phyloP scores from a whole-genome alignment of 257 asterid genomes.

The Coffea canephora region DNA sequence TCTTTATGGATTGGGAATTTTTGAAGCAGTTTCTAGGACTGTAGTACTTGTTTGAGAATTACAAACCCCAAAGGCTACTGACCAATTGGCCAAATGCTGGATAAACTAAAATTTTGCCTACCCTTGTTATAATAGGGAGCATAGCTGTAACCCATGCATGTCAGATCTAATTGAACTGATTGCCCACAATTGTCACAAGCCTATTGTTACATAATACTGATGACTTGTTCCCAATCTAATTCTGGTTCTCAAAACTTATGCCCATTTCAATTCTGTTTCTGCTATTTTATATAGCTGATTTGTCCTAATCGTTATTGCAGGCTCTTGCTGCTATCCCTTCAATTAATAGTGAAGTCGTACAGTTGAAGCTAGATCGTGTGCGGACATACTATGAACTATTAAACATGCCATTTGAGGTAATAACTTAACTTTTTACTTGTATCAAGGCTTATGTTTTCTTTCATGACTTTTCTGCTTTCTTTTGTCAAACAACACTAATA shows the following conservation, averaged over 20 bases:
- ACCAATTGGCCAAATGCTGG: not conserved
- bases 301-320: conserved; percentile 38
- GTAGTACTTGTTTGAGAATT: not conserved
- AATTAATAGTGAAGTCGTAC: conserved; percentile 76
- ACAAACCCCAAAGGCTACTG: not conserved
- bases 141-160: not conserved
- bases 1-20: not conserved
- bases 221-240: not conserved
- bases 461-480: conserved; percentile 2
- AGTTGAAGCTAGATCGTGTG: conserved; percentile 77
- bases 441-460: not conserved
- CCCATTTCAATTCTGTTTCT: not conserved
- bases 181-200: not conserved
- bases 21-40: not conserved
- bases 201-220: not conserved
- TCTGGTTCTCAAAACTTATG: not conserved
- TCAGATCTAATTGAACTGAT: not conserved
- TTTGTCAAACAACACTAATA: not conserved
- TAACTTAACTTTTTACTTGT: conserved; percentile 9
- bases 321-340: conserved; percentile 95
- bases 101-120: not conserved
- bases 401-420: conserved; percentile 98
- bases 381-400: conserved; percentile 86
- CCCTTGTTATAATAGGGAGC: not conserved
- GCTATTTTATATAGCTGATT: conserved; percentile 13